phyloP scores from a whole-genome alignment of 2,329 filamentous ascomycete genomes.

The Aspergillus phoenicis region DNA sequence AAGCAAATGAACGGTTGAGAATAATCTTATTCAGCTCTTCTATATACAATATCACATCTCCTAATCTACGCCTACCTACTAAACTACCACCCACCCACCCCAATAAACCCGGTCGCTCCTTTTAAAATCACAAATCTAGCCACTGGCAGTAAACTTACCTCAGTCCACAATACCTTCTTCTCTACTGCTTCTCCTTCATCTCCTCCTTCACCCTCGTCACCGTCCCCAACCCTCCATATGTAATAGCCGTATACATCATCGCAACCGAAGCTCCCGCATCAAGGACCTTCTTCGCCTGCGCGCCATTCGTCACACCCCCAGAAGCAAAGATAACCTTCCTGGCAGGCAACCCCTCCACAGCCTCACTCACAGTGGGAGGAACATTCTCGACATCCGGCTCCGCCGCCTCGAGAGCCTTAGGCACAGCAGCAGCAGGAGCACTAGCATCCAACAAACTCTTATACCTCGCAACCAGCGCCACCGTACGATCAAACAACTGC shows the following conservation, averaged over 20 bases:
- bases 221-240: slow-evolving; percentile 65
- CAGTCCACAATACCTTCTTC: not conserved
- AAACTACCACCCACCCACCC: not conserved
- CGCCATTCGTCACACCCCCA: slow-evolving; percentile 86
- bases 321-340: slow-evolving; percentile 87
- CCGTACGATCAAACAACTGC: slow-evolving; percentile 78
- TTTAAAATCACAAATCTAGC: not conserved
- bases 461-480: slow-evolving; percentile 78
- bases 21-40: not conserved
- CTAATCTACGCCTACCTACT: not conserved
- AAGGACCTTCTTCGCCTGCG: slow-evolving; percentile 77
- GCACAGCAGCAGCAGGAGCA: slow-evolving; percentile 28
- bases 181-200: slow-evolving; percentile 41
- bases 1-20: not conserved
- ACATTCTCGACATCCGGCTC: slow-evolving; percentile 28
- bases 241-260: slow-evolving; percentile 83
- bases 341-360: slow-evolving; percentile 12
- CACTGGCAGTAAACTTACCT: too few relatives aligned
- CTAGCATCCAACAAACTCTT: slow-evolving; percentile 65
- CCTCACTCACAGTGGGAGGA: slow-evolving; percentile 21
- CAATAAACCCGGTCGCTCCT: not conserved
- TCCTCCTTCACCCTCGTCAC: slow-evolving; percentile 57
- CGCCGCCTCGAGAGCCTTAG: slow-evolving; percentile 18
- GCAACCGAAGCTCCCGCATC: slow-evolving; percentile 88
- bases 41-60: not conserved